Base-by-base conservation (phyloP, 768 basidiomycete genomes). In the Russula lepida region DNA sequence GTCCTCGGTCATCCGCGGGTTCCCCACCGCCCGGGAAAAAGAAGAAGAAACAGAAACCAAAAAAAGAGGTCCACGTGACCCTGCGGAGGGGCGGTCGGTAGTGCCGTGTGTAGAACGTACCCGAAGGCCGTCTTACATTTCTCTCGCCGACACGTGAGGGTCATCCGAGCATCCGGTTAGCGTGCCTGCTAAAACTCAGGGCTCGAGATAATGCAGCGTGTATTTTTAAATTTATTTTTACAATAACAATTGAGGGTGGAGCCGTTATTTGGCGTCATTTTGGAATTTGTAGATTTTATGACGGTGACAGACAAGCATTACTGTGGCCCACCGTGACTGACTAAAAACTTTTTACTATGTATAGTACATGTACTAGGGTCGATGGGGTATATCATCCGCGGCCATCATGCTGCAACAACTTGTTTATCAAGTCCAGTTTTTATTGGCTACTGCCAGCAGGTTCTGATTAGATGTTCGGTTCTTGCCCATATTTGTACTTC, bases 41-140 rank as follows among this genome's bases (percentile, higher is more conserved):
- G 35, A 57, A 44, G 17, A 57, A 62, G 28, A 58, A 49, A 30
- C 52, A 49, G 21, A 46, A 28, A 43, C 37, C 35, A 0, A 7
- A 6, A 9, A 28, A 58, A 6, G 58, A 56, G 37, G 23, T 49
- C 19, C 23, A 43, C 23, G 35, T 46, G 4, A 54, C 46, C 12
- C 15, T 63, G 11, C 50, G 57, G 47, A 62, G 51, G 54, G 61
- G 61, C 3, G 62, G 62, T 7, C 52, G 56, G 23, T 58, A 62
- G 32, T 5, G 35, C 25, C 27, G 21, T 21, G 21, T 21, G 43
- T 21, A 12, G 43, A 44, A 44, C 56, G 51, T n/a, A 12, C 19
- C 32, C 19, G 25, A n/a, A 28, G 56, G 13, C 30, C 28, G 11
- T 41, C 3, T 21, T 43, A n/a, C 54, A 13, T 15, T 43, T 30